Evolutionary conservation across 2,329 filamentous ascomycete genomes (phyloP), one percentile per base, ranked within the genome.

Genomic region (Nothomitra cinnamomea): DNA sequence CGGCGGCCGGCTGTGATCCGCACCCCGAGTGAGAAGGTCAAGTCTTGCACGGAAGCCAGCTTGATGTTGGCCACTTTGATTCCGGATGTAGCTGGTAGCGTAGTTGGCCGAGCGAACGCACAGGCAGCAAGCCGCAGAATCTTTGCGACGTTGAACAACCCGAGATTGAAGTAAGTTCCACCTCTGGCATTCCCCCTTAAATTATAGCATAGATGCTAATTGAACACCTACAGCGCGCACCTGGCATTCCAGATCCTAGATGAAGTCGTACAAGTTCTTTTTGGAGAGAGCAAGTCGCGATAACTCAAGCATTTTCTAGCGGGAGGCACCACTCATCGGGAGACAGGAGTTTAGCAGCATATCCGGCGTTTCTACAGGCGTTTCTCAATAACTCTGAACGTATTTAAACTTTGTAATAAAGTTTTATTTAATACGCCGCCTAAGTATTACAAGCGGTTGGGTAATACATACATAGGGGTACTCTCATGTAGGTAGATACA

Each of bases 81-180:
- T 19, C 92, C 92, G 1, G 92, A 98, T 65, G 65, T 98, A 54
- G 90, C 87, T 7, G 88, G 84, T 6, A 95, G 85, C 67, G 94
- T 98, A 5, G 94, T 98, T 15, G 92, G 92, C 3, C 78, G 88
- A 61, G 78, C 83, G 43, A 98, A 98, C 70, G 92, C 94, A 15
- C 85, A 94, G 65, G 84, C 83, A 54, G 92, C 92, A 21, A 89
- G 88, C 58, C 78, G 90, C 60, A 84, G 89, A 61, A 79, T 96
- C 49, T 87, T 94, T 70, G 89, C 88, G 8, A 88, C 86, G 47
- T 72, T 96, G 60, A 98, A 98, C 67, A 98, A 96, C 68, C 76
- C 80, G 55, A 76, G 87, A 58, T 72, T 98, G 60, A 95, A 96
- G 85, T 89, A 70, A 73, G 83, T 79, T 7, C 25, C 63, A 59